Conservation (phyloP, 495 filamentous ascomycete species). For the Chaetomidium leptoderma region DNA sequence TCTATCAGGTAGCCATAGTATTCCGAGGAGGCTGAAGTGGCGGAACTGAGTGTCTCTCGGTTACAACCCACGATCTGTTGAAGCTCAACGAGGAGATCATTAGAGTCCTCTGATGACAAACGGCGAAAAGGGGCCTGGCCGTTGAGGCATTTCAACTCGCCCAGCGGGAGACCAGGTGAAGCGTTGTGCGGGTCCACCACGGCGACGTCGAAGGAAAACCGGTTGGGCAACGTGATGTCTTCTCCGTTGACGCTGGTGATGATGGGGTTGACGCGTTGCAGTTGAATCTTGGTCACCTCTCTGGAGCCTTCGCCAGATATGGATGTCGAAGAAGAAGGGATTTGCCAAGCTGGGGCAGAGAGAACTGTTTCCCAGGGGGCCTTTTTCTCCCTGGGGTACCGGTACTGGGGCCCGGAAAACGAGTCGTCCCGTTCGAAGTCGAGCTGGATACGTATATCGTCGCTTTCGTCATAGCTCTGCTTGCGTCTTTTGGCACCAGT, state of each 20-base stretch:
- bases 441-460: neutral
- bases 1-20: no score
- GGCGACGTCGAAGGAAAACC: conserved; percentile 26
- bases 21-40: neutral
- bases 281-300: conserved; percentile 16
- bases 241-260: conserved; percentile 25
- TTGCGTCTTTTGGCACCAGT: neutral
- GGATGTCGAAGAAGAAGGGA: neutral
- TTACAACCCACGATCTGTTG: neutral
- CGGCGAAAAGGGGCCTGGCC: neutral
- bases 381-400: conserved; percentile 12
- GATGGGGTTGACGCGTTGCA: conserved; percentile 23
- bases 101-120: conserved; percentile 3
- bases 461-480: conserved; percentile 11
- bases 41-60: neutral
- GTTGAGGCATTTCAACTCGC: conserved; percentile 17
- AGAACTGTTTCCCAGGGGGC: conserved; percentile 23
- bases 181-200: conserved; percentile 6
- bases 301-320: neutral
- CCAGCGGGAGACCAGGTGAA: neutral
- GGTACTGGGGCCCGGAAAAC: conserved; percentile 1
- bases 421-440: conserved; percentile 16
- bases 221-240: conserved; percentile 22
- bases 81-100: conserved; percentile 12
- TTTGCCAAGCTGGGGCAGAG: conserved; percentile 20